Percentiles rank a stretch among this genome's conserved stretches.
These are phyloP conservation scores for Pseudonectria foliicola DNA, from an alignment of 2,329 filamentous ascomycete species.

Conservation along the genomic window DNA sequence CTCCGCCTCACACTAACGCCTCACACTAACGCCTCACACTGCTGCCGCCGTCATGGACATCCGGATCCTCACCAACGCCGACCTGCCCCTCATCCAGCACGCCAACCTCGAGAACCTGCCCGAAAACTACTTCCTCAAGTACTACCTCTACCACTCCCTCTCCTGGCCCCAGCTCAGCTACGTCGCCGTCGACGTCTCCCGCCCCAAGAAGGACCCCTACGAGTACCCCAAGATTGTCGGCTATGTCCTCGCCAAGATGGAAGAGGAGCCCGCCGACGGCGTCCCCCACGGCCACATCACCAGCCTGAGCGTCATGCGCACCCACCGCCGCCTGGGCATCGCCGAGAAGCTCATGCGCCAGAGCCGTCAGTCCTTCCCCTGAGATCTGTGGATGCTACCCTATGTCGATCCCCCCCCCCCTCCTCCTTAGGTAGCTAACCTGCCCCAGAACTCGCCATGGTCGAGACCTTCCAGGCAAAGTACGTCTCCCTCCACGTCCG, in stretches of 20 bases:
- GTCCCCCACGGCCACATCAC: conserved; percentile 95
- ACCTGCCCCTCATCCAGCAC: conserved; percentile 90
- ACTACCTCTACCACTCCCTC: conserved; percentile 98
- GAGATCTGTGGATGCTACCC: too few relatives aligned
- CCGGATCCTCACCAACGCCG: conserved; percentile 71
- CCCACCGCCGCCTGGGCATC: conserved; percentile 81
- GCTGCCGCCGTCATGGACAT: conserved; percentile 66
- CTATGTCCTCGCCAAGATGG: conserved; percentile 99
- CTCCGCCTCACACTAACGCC: neutral
- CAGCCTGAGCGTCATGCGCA: conserved; percentile 90
- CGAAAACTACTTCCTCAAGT: conserved; percentile 99
- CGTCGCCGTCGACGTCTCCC: conserved; percentile 86
- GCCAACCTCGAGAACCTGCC: conserved; percentile 98
- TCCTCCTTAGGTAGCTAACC: neutral
- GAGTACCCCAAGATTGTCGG: conserved; percentile 97
- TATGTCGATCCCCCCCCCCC: conserved; percentile 1
- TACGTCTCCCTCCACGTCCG: conserved; percentile 97
- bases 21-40: neutral
- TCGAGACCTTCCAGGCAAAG: conserved; percentile 81
- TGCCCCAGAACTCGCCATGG: conserved; percentile 79
- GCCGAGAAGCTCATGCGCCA: conserved; percentile 98
- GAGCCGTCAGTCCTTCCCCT: conserved; percentile 58
- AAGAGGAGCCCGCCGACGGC: conserved; percentile 90
- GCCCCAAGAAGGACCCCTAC: conserved; percentile 68
- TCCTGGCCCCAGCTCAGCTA: conserved; percentile 97